Base-by-base conservation (phyloP, 331 rosid genomes). In the Spiraea crenata region DNA sequence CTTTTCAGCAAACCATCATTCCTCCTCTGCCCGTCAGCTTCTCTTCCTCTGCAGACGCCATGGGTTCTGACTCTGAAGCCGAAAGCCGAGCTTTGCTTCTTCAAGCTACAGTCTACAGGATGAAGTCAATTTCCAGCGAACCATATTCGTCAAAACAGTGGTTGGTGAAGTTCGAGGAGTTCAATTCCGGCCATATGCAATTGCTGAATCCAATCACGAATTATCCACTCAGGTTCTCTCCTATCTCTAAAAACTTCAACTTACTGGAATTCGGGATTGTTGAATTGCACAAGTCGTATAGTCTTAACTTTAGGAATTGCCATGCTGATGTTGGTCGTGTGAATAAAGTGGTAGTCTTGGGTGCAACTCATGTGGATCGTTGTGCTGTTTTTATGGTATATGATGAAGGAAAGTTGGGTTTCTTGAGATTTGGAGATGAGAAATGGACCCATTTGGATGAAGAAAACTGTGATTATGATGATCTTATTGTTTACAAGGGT, bases 401-500 rank as follows among this genome's bases (percentile, higher is more conserved):
- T 5, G 31, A 25, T 25, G 77, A 51, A 6, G 86, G 88, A 4
- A 85, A 57, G 37, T 44, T 85, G 62, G 85, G 85, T 12, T 40
- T 76, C 17, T 8, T 79, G 76, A 88, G 63, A 67, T 45, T 63
- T n/a, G 85, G 82, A 0, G 92, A 79, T 35, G 34, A 66, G 13
- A 70, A 64, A 4, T 85, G 83, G 86, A 77, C 70, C 0, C 80
- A 63, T 20, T 67, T 81, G 57, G 85, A 83, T 75, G 76, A 74
- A 17, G 34, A 49, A 9, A 81, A 74, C 56, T 83, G 45, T 35
- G 54, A 64, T 65, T 87, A 80, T 16, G 92, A 84, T 57, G 92
- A 87, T 81, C 67, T 87, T 7, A 82, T 82, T 19, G 82, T 82
- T 58, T 81, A 74, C 7, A 87, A 78, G 79, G 86, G 83, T 15